These are phyloP conservation scores for Zymoseptoria brevis DNA, from an alignment of 2,329 filamentous ascomycete species.

Conservation along the genomic window DNA sequence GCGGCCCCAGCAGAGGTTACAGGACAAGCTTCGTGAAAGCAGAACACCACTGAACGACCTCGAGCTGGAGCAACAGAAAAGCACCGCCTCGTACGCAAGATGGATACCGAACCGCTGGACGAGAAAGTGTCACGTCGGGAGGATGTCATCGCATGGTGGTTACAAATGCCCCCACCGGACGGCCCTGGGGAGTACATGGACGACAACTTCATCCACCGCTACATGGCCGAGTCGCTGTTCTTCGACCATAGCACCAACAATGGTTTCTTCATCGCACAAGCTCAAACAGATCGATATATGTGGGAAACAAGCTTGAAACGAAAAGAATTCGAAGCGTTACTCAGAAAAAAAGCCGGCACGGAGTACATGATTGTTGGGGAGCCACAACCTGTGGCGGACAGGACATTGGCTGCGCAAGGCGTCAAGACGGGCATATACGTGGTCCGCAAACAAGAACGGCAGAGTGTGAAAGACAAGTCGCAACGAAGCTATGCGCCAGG, in stretches of 20 bases:
- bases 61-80: not conserved
- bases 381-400: constrained; percentile 42
- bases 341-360: constrained; percentile 48
- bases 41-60: not conserved
- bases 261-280: constrained; percentile 47
- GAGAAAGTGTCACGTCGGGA: constrained; percentile 17
- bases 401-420: constrained; percentile 27
- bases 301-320: constrained; percentile 47
- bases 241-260: constrained; percentile 56
- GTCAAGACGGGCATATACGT: constrained; percentile 47
- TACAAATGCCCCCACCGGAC: constrained; percentile 7
- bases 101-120: constrained; percentile 21
- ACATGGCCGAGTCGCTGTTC: constrained; percentile 56
- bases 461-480: constrained; percentile 36
- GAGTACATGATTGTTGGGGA: constrained; percentile 55
- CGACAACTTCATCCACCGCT: constrained; percentile 47
- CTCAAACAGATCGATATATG: constrained; percentile 41
- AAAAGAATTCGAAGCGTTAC: constrained; percentile 46
- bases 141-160: constrained; percentile 24
- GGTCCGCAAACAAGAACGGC: constrained; percentile 51
- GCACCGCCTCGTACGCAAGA: constrained; percentile 1
- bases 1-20: not conserved
- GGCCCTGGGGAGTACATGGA: constrained; percentile 19
- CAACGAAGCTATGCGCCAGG: constrained; percentile 24
- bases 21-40: not conserved